Evolutionary conservation across 176 grass and related monocot genomes (phyloP).

Genomic region (Zoysia pacifica): DNA sequence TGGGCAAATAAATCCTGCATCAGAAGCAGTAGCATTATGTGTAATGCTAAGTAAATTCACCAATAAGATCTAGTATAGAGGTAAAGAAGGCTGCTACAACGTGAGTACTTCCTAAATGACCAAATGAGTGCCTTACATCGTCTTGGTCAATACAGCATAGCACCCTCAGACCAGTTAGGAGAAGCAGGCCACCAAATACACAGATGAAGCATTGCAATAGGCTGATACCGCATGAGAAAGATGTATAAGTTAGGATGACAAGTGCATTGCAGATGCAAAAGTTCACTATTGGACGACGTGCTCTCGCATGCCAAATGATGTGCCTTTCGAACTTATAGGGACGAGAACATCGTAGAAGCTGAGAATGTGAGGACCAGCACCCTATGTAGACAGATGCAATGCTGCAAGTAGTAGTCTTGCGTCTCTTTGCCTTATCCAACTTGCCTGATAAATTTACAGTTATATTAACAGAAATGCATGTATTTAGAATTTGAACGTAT

Average conservation of each 20-base stretch:
- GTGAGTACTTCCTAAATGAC: constrained; percentile 68
- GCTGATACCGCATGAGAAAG: constrained; percentile 19
- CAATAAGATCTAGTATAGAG: neutral
- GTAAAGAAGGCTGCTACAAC: neutral
- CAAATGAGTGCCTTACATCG: constrained; percentile 60
- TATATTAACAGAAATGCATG: neutral
- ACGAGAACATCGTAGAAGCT: constrained; percentile 54
- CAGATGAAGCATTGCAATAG: neutral
- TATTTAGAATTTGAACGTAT: constrained; percentile 19
- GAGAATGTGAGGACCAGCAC: constrained; percentile 70
- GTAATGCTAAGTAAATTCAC: neutral
- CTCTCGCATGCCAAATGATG: neutral
- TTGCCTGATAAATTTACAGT: neutral
- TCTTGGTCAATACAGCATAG: constrained; percentile 60
- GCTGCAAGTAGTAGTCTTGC: too few species aligned
- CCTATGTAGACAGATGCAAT: constrained; percentile 28
- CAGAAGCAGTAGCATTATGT: neutral
- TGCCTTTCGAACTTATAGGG: neutral
- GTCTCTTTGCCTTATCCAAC: too few species aligned
- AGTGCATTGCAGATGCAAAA: neutral
- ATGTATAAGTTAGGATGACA: constrained; percentile 13
- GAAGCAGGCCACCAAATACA: too few species aligned
- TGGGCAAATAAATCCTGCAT: neutral
- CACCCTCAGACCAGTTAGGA: too few species aligned
- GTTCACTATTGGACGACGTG: neutral